A percentile compares a stretch with the other conserved stretches of the same genome.
Evolutionary conservation across 352 stramenopile species (phyloP).

Genomic region (Phytophthora vignae): DNA sequence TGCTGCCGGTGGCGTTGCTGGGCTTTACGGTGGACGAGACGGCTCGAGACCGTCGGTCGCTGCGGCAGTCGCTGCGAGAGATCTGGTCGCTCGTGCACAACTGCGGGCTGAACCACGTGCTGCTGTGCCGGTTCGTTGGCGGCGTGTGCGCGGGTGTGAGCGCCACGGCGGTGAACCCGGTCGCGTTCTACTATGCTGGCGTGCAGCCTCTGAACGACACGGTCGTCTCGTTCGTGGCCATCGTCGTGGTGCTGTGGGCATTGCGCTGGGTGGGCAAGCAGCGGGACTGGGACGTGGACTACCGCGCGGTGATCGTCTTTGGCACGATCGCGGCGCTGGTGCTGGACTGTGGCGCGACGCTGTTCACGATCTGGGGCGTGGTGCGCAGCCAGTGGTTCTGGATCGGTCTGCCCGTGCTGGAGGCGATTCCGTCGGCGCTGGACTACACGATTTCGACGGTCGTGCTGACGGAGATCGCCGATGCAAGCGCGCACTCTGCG

Average conservation of each 20-base stretch:
- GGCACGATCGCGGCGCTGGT: slow-evolving; percentile 41
- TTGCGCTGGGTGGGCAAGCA: slow-evolving; percentile 44
- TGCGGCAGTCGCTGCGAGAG: slow-evolving; percentile 31
- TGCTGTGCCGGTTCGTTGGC: slow-evolving; percentile 52
- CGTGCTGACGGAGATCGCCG: slow-evolving; percentile 59
- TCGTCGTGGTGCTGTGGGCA: slow-evolving; percentile 31
- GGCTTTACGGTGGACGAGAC: slow-evolving; percentile 36
- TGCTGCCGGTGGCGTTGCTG: slow-evolving; percentile 42
- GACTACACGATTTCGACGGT: slow-evolving; percentile 64
- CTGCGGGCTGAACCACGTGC: slow-evolving; percentile 47
- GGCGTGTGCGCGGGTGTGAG: slow-evolving; percentile 49
- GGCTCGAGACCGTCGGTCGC: slow-evolving; percentile 19
- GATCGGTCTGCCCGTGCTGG: slow-evolving; percentile 67
- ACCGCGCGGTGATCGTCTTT: slow-evolving; percentile 45
- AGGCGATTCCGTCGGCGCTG: slow-evolving; percentile 57
- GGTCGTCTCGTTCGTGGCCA: slow-evolving; percentile 60
- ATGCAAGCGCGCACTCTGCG: slow-evolving; percentile 30
- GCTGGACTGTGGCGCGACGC: slow-evolving; percentile 49
- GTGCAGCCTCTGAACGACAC: slow-evolving; percentile 67
- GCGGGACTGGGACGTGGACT: slow-evolving; percentile 54
- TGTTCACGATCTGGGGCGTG: slow-evolving; percentile 70
- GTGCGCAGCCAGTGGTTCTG: slow-evolving; percentile 75
- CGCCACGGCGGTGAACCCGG: slow-evolving; percentile 48
- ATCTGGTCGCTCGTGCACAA: slow-evolving; percentile 54
- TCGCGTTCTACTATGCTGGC: slow-evolving; percentile 57